These are phyloP conservation scores for Prasinococcaceae sp. DNA, from an alignment of 139 green algal species.

Conservation along the genomic window DNA sequence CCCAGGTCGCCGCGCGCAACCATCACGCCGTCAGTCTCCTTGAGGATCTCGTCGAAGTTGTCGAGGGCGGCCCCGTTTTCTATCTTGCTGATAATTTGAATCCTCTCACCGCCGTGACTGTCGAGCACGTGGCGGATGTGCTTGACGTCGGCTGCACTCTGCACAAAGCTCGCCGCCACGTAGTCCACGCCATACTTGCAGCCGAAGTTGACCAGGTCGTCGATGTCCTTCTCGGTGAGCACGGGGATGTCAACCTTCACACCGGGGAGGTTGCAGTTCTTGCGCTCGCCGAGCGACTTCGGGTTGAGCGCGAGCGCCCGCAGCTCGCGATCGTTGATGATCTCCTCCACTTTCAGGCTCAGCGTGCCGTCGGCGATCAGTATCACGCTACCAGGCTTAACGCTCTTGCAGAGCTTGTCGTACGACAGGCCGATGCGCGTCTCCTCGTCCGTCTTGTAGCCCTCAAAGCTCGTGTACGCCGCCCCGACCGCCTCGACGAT, in stretches of 20 bases:
- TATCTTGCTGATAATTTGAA: slow-evolving; percentile 68
- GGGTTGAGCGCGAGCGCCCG: slow-evolving; percentile 34
- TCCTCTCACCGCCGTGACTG: slow-evolving; percentile 25
- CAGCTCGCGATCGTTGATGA: slow-evolving; percentile 57
- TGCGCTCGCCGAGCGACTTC: slow-evolving; percentile 16
- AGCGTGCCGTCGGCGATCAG: slow-evolving; percentile 82
- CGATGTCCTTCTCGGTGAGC: slow-evolving; percentile 27
- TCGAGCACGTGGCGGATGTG: slow-evolving; percentile 45
- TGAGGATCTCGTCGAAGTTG: slow-evolving; percentile 48
- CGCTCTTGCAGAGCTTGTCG: slow-evolving; percentile 38
- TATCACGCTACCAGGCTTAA: slow-evolving; percentile 68
- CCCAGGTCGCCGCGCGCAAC: slow-evolving; percentile 57
- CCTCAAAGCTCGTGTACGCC: slow-evolving; percentile 25
- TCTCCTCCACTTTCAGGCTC: slow-evolving; percentile 61
- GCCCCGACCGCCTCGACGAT: slow-evolving; percentile 32
- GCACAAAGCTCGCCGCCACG: slow-evolving; percentile 44
- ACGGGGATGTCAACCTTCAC: slow-evolving; percentile 32
- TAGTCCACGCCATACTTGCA: slow-evolving; percentile 31
- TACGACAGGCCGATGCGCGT: slow-evolving; percentile 28
- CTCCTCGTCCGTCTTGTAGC: slow-evolving; percentile 19
- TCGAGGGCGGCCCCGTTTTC: slow-evolving; percentile 48
- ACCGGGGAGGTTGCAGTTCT: slow-evolving; percentile 29
- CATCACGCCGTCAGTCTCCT: slow-evolving; percentile 56
- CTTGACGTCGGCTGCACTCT: slow-evolving; percentile 36
- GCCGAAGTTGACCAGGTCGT: slow-evolving; percentile 32